Evolutionary conservation across 495 filamentous ascomycete genomes (phyloP).

Genomic region (Aspergillus diversus): DNA sequence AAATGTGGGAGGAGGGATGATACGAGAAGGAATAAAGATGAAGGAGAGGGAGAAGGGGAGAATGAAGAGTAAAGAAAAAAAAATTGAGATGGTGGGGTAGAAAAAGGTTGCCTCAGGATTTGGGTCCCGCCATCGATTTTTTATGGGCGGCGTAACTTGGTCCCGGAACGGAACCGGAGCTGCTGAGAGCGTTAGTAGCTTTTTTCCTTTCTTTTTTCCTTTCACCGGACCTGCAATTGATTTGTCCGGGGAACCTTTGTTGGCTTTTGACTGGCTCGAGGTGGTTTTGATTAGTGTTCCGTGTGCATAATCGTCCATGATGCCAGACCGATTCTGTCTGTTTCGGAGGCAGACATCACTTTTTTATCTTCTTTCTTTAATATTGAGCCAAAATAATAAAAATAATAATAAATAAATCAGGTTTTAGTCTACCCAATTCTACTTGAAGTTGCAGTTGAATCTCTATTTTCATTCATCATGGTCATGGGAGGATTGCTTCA

Average conservation of each 20-base stretch:
- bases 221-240: constrained; percentile 5
- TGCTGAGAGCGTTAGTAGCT: background rate
- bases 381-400: too few relatives aligned
- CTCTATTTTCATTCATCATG: too few relatives aligned
- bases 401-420: too few relatives aligned
- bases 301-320: background rate
- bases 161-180: constrained; percentile 27
- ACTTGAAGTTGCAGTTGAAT: too few relatives aligned
- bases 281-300: background rate
- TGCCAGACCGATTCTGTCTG: too few relatives aligned
- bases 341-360: too few relatives aligned
- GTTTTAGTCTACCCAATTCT: too few relatives aligned
- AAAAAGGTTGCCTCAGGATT: constrained; percentile 26
- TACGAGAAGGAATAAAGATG: constrained; percentile 22
- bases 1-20: constrained; percentile 21
- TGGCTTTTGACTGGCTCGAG: background rate
- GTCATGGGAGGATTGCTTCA: background rate
- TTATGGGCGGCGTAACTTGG: constrained; percentile 6
- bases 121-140: constrained; percentile 13
- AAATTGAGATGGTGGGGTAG: constrained; percentile 18
- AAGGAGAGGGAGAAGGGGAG: constrained; percentile 12
- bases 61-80: constrained; percentile 14
- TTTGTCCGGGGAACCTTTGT: constrained; percentile 3
- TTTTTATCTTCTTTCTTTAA: too few relatives aligned
- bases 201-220: constrained; percentile 3